These are phyloP conservation scores for Arthroderma sp. DNA, from an alignment of 2,329 filamentous ascomycete species.

Conservation along the genomic window DNA sequence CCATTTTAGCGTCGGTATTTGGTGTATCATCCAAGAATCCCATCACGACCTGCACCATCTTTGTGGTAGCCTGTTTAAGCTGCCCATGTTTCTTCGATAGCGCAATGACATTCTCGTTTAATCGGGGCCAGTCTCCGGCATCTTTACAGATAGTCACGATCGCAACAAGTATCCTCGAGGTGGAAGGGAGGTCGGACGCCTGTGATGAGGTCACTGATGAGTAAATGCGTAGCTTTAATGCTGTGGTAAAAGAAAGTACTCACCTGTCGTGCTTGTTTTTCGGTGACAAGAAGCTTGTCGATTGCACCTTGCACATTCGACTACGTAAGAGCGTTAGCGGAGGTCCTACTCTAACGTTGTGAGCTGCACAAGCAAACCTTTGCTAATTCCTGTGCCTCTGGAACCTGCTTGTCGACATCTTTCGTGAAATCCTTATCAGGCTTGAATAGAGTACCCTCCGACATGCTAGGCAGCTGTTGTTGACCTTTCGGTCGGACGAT, in stretches of 20 bases:
- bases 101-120: slow-evolving; percentile 92
- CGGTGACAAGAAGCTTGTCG: slow-evolving; percentile 79
- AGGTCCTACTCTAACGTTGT: not conserved
- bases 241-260: slow-evolving; percentile 12
- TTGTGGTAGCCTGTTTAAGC: slow-evolving; percentile 96
- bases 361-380: slow-evolving; percentile 45
- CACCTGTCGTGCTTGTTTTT: slow-evolving; percentile 97
- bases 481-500: not conserved
- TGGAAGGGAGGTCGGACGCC: slow-evolving; percentile 92
- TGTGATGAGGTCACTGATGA: slow-evolving; percentile 22
- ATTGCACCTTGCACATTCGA: slow-evolving; percentile 70
- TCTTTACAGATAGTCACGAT: slow-evolving; percentile 94
- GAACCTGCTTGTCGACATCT: slow-evolving; percentile 82
- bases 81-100: slow-evolving; percentile 99
- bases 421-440: slow-evolving; percentile 98
- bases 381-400: slow-evolving; percentile 79
- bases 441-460: slow-evolving; percentile 66
- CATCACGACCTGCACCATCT: slow-evolving; percentile 98
- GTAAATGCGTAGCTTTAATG: slow-evolving; percentile 1
- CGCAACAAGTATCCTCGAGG: slow-evolving; percentile 70
- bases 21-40: slow-evolving; percentile 77
- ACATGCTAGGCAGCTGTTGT: slow-evolving; percentile 45
- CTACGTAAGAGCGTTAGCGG: slow-evolving; percentile 16
- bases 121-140: slow-evolving; percentile 77
- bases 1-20: slow-evolving; percentile 73